Base-by-base conservation (phyloP, 208 protist species). In the Leishmania mexicana region DNA sequence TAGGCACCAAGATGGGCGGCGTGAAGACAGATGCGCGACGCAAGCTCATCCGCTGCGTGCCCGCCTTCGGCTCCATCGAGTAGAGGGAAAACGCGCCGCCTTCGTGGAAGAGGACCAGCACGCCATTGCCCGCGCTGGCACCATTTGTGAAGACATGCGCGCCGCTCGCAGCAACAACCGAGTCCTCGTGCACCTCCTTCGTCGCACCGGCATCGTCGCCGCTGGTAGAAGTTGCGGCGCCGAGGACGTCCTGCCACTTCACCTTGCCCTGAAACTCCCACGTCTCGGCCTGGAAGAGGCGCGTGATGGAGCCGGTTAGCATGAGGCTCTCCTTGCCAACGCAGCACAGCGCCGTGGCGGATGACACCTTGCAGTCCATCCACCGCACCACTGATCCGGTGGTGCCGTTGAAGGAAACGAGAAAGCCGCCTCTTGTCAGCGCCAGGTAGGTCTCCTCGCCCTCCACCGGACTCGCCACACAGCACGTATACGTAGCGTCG, bases 321-420 rank as follows among this genome's bases (percentile, higher is more conserved):
- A 97, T 42, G 15, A 97, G 87, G 47, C 88, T 82, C 28, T 49
- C 77, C n/a, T 70, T 72, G 1, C 62, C 80, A 17, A 78, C 79
- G 3, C 88, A 38, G 24, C 81, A 84, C 15, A 91, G 84, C 2
- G 83, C 77, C 3, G 83, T 84, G 3, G 89, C 91, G 35, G 85
- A 75, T 17, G 85, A 89, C 47, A 96, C 88, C 86, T 96, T 96
- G 84, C 93, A 94, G 81, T 97, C 92, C 94, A 97, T 97, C 93
- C 94, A 97, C n/a, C 90, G 90, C 57, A 93, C 60, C 31, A 95
- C 86, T 0, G 89, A 82, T 8, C 94, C 93, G 35, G 82, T 94
- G 17, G 78, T 62, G n/a, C 71, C 53, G 82, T 94, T 88, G 73
- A 96, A 90, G 19, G 88, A 86, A 17, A 97, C 91, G 21, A 97